These are phyloP conservation scores for Canavalia gladiata DNA, from an alignment of 306 rosid genomes.

Conservation along the genomic window DNA sequence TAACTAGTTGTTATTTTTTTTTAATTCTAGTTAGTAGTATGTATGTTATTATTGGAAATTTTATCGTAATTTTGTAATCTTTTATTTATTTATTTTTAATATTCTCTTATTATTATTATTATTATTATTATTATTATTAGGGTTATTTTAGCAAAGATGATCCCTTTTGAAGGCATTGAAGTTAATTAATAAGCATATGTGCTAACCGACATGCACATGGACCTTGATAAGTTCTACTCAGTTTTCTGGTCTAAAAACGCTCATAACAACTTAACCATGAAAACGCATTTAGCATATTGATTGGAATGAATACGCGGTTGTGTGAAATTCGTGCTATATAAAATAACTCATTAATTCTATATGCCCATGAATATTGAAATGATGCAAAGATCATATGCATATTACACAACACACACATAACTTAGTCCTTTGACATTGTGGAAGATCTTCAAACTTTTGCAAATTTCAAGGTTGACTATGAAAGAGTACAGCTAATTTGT, in stretches of 20 bases:
- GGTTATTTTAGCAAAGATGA: too few species aligned
- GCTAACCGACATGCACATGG: neutral
- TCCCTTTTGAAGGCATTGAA: neutral
- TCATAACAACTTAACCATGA: constrained; percentile 7
- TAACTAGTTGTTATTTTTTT: too few species aligned
- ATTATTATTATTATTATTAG: too few species aligned
- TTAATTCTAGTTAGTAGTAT: too few species aligned
- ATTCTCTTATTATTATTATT: too few species aligned
- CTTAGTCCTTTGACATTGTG: neutral
- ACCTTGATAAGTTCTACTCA: neutral
- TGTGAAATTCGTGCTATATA: neutral
- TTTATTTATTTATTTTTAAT: too few species aligned
- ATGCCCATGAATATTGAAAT: too few species aligned
- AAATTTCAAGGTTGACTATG: neutral
- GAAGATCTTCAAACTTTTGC: neutral
- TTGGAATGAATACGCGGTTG: neutral
- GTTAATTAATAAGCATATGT: neutral
- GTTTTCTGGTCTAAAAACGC: neutral
- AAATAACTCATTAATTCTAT: neutral
- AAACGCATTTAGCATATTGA: neutral
- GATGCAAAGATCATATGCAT: too few species aligned
- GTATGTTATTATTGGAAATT: too few species aligned
- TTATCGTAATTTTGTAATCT: too few species aligned
- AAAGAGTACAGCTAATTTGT: constrained; percentile 20
- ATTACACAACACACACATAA: neutral